Base-by-base conservation (phyloP, 805 yeast species). In the Nakazawaea siamensis region DNA sequence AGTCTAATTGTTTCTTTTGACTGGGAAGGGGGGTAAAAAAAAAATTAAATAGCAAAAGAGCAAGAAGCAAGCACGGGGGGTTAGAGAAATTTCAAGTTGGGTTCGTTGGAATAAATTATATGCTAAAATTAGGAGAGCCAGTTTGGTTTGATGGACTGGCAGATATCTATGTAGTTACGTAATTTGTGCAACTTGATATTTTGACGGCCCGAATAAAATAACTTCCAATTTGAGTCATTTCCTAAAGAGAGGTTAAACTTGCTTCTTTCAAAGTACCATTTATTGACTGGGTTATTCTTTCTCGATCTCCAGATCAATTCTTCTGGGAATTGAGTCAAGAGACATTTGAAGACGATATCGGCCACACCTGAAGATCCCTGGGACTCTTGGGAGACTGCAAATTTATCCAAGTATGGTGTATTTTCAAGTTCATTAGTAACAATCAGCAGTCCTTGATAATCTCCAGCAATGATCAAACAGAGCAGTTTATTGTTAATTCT, bases 361-460 rank as follows among this genome's bases (percentile, higher is more conserved):
- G 98, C 97, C 11, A 90, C 77, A 4, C 97, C 94, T 4, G 94
- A 78, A 0, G 92, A 75, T 1, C 98, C 97, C 56, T 92, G 97
- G 41, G 84, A 66, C 32, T 71, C 67, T 28, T 80, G 76, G 27
- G 83, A 68, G 10, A 92, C 95, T 0, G 97, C 97, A 61, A 92
- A 86, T 55, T 92, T 92, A 55, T 92, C 98, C 34, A 92, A 63
- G 46, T 92, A 92, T 4, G 50, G 44, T 2, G 50, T 39, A 1
- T 33, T 25, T 12, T 41, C 43, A 27, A 43, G 38, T 47, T 90
- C 98, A 74, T 85, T 80, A 0, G 98, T 92, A 24, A 90, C 70
- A 12, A 92, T 80, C 0, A 97, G 97, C 13, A 85, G 87, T 2
- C 97, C 97, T 45, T 88, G 96, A 54, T 92, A 92, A 50, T 90